A percentile compares a stretch with the other conserved stretches of the same genome.
Evolutionary conservation across 345 rosid genomes (phyloP).

Genomic region (Rhizophora mangle): DNA sequence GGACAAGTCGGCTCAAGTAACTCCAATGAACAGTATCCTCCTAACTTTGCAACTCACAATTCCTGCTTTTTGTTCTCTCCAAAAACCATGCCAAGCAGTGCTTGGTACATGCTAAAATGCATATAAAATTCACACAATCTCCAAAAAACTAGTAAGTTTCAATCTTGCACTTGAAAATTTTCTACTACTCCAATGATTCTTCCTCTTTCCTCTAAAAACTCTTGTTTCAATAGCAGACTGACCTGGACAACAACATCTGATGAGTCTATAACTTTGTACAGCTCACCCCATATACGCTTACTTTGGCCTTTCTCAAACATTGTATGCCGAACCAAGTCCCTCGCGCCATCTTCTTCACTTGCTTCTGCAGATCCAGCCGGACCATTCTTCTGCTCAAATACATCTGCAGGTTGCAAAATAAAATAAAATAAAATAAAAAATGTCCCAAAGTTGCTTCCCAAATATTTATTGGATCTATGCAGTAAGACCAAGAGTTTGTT

Average conservation of each 20-base stretch:
- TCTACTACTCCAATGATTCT: not conserved
- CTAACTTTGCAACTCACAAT: too few species aligned
- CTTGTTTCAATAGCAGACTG: conserved; percentile 1
- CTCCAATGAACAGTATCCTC: too few species aligned
- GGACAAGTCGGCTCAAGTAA: too few species aligned
- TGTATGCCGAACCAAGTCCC: conserved; percentile 85
- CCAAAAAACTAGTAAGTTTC: too few species aligned
- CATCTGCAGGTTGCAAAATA: conserved; percentile 40
- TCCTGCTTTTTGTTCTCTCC: too few species aligned
- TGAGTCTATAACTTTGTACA: conserved; percentile 94
- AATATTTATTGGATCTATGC: too few species aligned
- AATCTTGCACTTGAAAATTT: not conserved
- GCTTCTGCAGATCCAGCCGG: conserved; percentile 42
- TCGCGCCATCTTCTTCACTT: conserved; percentile 68
- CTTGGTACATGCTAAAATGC: too few species aligned
- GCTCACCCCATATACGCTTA: conserved; percentile 98
- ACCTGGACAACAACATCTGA: conserved; percentile 97
- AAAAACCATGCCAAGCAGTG: too few species aligned
- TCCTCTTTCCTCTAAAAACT: not conserved
- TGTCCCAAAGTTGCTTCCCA: too few species aligned
- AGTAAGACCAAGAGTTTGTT: too few species aligned
- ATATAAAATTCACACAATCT: not conserved
- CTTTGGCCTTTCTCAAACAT: conserved; percentile 99
- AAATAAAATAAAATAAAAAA: too few species aligned
- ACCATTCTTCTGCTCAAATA: conserved; percentile 56